These are phyloP conservation scores for Talaromyces thailandensis DNA, from an alignment of 495 filamentous ascomycete genomes.

Conservation along the genomic window DNA sequence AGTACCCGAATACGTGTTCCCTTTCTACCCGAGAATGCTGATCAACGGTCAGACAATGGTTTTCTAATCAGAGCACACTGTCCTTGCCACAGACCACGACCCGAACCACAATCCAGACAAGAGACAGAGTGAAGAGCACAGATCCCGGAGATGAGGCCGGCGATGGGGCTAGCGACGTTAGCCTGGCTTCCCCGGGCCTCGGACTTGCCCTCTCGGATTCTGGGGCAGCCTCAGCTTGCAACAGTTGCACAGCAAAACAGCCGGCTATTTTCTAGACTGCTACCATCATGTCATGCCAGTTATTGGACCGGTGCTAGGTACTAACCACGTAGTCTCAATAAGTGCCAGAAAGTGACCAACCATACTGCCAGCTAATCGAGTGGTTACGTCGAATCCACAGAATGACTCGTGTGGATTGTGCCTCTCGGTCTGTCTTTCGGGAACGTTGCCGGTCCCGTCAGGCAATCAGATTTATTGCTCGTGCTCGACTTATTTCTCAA, in stretches of 20 bases:
- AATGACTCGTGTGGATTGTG: background rate
- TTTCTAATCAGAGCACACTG: background rate
- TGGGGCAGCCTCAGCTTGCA: background rate
- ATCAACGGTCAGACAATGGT: background rate
- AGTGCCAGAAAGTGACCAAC: background rate
- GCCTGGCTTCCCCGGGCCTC: background rate
- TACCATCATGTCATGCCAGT: too few species aligned
- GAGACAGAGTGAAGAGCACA: background rate
- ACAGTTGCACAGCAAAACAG: background rate
- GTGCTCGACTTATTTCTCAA: background rate
- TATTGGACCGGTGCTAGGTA: background rate
- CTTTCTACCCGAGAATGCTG: background rate
- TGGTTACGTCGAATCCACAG: background rate
- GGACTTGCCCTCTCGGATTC: conserved; percentile 1
- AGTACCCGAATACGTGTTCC: background rate
- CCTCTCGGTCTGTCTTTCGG: background rate
- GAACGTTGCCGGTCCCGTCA: background rate
- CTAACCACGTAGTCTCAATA: background rate
- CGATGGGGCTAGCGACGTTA: background rate
- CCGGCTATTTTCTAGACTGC: background rate
- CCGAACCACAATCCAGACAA: background rate
- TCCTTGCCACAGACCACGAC: background rate
- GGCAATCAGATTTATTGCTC: background rate
- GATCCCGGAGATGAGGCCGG: background rate
- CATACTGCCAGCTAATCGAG: background rate